Percentiles rank a stretch among this genome's conserved stretches.
Evolutionary conservation across 441 rosid genomes (phyloP).

Genomic region (Euphorbia corollata): DNA sequence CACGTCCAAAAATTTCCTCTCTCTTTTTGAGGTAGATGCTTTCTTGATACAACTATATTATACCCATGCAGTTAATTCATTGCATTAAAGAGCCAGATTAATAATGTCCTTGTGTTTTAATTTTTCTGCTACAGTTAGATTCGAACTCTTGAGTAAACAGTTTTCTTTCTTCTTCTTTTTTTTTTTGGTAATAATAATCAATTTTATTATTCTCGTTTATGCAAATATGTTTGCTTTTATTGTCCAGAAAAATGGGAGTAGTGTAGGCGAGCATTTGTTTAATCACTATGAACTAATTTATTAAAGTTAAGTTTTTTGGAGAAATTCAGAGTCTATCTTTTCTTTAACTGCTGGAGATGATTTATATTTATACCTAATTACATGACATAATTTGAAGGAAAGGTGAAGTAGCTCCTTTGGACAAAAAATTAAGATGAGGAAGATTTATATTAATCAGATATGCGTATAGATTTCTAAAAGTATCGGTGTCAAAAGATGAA

Average conservation of each 20-base stretch:
- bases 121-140: not conserved
- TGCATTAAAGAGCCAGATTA: not conserved
- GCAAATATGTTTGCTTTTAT: not conserved
- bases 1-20: constrained; percentile 43
- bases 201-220: no score
- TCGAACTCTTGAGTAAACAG: not conserved
- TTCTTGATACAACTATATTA: not conserved
- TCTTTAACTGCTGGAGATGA: not conserved
- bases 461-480: not conserved
- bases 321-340: not conserved
- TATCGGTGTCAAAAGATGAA: not conserved
- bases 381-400: not conserved
- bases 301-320: not conserved
- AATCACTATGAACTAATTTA: not conserved
- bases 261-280: not conserved
- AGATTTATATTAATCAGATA: not conserved
- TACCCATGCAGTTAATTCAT: not conserved
- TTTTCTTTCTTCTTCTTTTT: not conserved
- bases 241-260: not conserved
- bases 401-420: not conserved
- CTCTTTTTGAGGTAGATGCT: constrained; percentile 51
- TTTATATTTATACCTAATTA: not conserved
- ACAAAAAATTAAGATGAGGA: not conserved
- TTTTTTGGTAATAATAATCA: no score
- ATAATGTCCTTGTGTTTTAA: not conserved